These are phyloP conservation scores for Boletus rubroflammeus DNA, from an alignment of 768 basidiomycete species.

Conservation along the genomic window DNA sequence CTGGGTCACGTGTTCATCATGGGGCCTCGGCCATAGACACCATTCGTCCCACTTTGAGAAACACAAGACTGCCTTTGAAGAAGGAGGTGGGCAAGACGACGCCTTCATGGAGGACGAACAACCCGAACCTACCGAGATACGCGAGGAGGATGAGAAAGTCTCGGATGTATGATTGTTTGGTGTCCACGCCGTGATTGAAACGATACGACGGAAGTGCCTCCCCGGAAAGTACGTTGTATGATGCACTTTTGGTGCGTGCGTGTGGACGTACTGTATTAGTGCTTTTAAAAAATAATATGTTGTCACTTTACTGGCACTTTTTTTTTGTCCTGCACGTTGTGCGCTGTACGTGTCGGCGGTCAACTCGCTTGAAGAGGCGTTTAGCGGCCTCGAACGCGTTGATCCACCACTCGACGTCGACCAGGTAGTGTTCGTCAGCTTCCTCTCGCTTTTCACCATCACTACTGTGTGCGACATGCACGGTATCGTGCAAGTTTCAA, in stretches of 20 bases:
- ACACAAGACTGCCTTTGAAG: conserved; percentile 73
- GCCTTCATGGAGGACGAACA: conserved; percentile 31
- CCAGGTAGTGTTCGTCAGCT: neutral
- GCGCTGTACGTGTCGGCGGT: neutral
- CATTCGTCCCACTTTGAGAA: conserved; percentile 84
- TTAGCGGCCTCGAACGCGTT: neutral
- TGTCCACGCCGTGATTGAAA: too few relatives aligned
- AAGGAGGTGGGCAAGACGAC: conserved; percentile 60
- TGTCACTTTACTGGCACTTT: neutral
- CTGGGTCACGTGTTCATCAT: neutral
- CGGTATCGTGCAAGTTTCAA: neutral
- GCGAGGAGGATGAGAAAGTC: conserved; percentile 19
- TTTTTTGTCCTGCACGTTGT: neutral
- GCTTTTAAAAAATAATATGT: neutral
- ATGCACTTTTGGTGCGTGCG: neutral
- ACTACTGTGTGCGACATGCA: neutral
- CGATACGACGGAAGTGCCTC: neutral
- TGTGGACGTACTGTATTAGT: neutral
- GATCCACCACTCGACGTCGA: neutral
- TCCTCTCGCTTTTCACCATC: too few relatives aligned
- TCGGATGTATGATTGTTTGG: conserved; percentile 15
- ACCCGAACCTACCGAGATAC: neutral
- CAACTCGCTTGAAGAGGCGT: neutral
- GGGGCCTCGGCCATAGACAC: conserved; percentile 39
- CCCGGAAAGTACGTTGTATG: neutral